Evolutionary conservation across 345 rosid species (phyloP).

Genomic region (thale cress (Arabidopsis thaliana)): DNA sequence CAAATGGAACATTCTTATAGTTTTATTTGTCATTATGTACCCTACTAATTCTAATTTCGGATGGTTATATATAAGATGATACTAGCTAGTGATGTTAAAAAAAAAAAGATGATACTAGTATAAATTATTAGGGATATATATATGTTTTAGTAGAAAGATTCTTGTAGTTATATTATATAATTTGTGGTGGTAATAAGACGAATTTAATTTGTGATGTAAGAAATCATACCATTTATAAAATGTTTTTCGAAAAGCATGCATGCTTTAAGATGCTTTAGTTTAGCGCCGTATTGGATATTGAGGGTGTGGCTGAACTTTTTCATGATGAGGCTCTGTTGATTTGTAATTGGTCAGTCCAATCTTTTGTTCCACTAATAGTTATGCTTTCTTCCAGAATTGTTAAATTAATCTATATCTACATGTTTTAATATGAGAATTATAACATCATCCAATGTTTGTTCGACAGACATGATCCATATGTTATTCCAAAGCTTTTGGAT

Average conservation of each 20-base stretch:
- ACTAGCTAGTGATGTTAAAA: not conserved
- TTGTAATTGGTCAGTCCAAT: slow-evolving; percentile 28
- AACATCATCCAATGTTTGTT: slow-evolving; percentile 10
- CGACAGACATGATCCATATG: slow-evolving; percentile 8
- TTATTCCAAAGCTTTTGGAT: slow-evolving; percentile 27
- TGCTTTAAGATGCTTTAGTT: slow-evolving; percentile 48
- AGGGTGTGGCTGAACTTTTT: slow-evolving; percentile 20
- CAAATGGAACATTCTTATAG: not conserved
- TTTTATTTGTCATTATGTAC: not conserved
- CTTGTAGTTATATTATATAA: not conserved
- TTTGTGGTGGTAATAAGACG: not conserved
- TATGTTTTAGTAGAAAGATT: not conserved
- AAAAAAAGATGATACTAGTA: not conserved
- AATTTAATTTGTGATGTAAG: slow-evolving; percentile 17
- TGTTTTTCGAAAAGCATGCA: slow-evolving; percentile 25
- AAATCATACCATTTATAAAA: not conserved
- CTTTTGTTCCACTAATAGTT: slow-evolving; percentile 4
- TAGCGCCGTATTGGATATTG: slow-evolving; percentile 39
- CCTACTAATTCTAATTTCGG: not conserved
- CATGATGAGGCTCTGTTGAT: slow-evolving; percentile 42
- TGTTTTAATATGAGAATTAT: not conserved
- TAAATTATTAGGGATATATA: not conserved
- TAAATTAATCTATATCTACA: not conserved
- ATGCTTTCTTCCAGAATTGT: slow-evolving; percentile 4
- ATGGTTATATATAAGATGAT: not conserved